Conservation (phyloP, 257 asterid species). For the Linaria vulgaris region DNA sequence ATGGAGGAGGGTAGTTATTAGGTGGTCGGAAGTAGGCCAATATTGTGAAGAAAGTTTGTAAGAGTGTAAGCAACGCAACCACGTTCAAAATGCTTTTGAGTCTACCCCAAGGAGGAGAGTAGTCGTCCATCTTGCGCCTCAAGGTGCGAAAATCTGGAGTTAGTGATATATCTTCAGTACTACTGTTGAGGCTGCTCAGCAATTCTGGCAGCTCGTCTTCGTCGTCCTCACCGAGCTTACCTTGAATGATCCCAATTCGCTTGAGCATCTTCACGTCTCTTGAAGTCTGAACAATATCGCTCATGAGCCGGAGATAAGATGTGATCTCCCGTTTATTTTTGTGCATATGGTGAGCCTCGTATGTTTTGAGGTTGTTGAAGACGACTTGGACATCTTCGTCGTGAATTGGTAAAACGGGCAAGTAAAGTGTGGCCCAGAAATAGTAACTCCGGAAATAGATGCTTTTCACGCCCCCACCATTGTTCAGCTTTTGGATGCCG, state of each 20-base stretch:
- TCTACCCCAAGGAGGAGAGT: neutral
- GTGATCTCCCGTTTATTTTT: neutral
- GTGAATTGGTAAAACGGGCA: neutral
- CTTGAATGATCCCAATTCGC: neutral
- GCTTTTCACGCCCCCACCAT: neutral
- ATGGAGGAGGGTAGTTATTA: too few species aligned
- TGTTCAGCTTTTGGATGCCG: neutral
- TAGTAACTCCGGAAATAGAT: neutral
- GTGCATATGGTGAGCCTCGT: neutral
- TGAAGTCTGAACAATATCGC: neutral
- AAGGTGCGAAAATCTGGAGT: slow-evolving; percentile 3
- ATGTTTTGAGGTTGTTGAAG: neutral
- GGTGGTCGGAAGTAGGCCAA: slow-evolving; percentile 17
- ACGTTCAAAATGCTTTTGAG: neutral
- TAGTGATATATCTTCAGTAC: neutral
- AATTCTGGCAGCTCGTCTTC: neutral
- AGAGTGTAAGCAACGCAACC: neutral
- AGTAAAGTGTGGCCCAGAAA: neutral
- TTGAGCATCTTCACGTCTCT: neutral
- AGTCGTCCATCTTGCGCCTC: neutral
- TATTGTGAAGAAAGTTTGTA: slow-evolving; percentile 13
- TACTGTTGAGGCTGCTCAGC: neutral
- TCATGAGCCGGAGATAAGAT: slow-evolving; percentile 12
- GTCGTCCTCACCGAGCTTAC: neutral
- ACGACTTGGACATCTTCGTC: neutral